A percentile compares a stretch with the other conserved stretches of the same genome.
Conservation (phyloP, 2,329 filamentous ascomycete genomes). For the Fusarium praegraminearum region DNA sequence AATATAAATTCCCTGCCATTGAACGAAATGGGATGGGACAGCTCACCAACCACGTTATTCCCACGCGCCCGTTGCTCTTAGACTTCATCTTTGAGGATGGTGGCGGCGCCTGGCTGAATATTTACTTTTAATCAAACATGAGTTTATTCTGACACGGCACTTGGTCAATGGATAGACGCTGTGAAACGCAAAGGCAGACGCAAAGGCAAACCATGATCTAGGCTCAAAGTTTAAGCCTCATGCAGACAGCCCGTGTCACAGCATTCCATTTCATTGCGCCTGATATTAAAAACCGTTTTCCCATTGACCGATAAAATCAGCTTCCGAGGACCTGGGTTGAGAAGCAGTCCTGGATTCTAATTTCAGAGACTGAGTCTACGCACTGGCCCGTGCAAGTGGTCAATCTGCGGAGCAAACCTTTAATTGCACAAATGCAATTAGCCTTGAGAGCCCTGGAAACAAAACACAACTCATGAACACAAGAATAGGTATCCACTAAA, state of each 20-base stretch:
- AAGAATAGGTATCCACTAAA: conserved; percentile 13
- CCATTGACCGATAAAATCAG: neutral
- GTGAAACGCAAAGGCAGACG: conserved; percentile 5
- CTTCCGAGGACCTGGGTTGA: conserved; percentile 17
- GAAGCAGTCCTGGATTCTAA: neutral
- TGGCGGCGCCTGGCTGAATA: conserved; percentile 12
- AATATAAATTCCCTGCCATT: conserved; percentile 12
- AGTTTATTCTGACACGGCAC: conserved; percentile 15
- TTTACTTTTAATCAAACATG: conserved; percentile 4
- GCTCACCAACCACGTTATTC: conserved; percentile 19
- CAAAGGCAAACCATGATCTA: conserved; percentile 19
- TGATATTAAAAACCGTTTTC: conserved; percentile 22
- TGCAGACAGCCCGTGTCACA: conserved; percentile 27
- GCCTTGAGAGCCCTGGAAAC: conserved; percentile 1
- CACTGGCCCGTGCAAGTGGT: conserved; percentile 5
- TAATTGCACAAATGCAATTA: conserved; percentile 1
- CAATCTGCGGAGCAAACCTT: conserved; percentile 3
- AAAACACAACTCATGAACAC: conserved; percentile 27
- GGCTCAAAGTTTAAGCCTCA: conserved; percentile 26
- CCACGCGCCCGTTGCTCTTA: conserved; percentile 13
- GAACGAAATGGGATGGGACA: neutral
- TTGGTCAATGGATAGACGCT: conserved; percentile 10
- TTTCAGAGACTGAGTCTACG: conserved; percentile 13
- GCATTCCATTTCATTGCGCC: conserved; percentile 25
- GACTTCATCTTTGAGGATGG: neutral